A percentile compares a stretch with the other conserved stretches of the same genome.
Evolutionary conservation across 2,329 filamentous ascomycete genomes (phyloP).

Genomic region (Hypoxylon sp.): DNA sequence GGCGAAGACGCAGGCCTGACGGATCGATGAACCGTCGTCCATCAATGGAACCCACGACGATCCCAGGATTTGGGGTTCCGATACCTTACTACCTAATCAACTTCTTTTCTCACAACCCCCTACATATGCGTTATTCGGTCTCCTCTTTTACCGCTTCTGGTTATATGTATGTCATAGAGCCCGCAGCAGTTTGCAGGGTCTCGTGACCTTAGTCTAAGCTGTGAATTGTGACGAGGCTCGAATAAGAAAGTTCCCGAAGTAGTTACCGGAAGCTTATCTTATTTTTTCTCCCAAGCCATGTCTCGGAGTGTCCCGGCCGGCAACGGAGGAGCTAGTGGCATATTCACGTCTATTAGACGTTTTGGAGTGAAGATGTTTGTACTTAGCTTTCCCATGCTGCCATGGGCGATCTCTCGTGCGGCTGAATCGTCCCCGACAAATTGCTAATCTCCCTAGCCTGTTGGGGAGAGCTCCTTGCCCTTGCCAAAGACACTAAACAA

Average conservation of each 20-base stretch:
- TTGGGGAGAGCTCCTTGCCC: neutral
- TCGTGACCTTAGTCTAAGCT: slow-evolving; percentile 22
- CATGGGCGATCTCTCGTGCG: slow-evolving; percentile 30
- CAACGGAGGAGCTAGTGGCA: slow-evolving; percentile 6
- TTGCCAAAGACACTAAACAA: slow-evolving; percentile 21
- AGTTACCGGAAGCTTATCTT: slow-evolving; percentile 23
- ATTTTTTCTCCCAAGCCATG: slow-evolving; percentile 20
- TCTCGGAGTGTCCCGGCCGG: slow-evolving; percentile 26
- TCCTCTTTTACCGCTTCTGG: slow-evolving; percentile 13
- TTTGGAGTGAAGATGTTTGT: neutral
- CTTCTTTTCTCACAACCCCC: slow-evolving; percentile 19
- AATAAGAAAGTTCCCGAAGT: slow-evolving; percentile 28
- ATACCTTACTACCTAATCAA: slow-evolving; percentile 18
- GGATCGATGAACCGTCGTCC: slow-evolving; percentile 28
- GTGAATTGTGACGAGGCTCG: slow-evolving; percentile 21
- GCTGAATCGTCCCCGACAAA: slow-evolving; percentile 38
- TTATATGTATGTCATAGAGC: slow-evolving; percentile 7
- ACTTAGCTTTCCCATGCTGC: neutral
- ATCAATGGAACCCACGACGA: slow-evolving; percentile 23
- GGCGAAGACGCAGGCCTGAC: slow-evolving; percentile 19
- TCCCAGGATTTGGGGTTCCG: slow-evolving; percentile 21
- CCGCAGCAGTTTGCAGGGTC: slow-evolving; percentile 14
- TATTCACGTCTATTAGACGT: neutral
- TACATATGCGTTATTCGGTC: slow-evolving; percentile 3
- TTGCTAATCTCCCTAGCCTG: slow-evolving; percentile 17